Base-by-base conservation (phyloP, 164 flowering plant species). In the Liriodendron chinense region DNA sequence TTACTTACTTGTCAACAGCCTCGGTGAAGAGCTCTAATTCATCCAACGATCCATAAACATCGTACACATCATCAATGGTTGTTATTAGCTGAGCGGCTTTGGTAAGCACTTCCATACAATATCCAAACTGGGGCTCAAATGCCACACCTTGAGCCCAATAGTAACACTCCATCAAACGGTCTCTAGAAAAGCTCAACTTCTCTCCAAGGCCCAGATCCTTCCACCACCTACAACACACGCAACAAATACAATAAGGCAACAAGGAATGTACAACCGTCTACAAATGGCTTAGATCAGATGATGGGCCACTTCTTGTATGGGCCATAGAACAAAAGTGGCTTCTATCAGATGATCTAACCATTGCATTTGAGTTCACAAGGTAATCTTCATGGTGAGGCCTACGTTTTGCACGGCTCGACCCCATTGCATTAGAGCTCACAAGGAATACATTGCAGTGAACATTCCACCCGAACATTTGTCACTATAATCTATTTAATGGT, bases 51-150 rank as follows among this genome's bases (percentile, higher is more conserved):
- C 85, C 90, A 77, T 81, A 85, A 63, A 85, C 80, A 78, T 88
- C 90, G 61, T 82, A 85, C 1, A 85, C 66, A 71, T 85, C 86
- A 77, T 86, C 91, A 2, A 88, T 73, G 49, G 72, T 64, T 12
- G 87, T 75, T 10, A 86, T 70, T 0, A 88, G 47, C 0, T 75
- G 1, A 3, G 57, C 2, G 9, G 76, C 78, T 76, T 86, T 85
- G 3, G 85, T 76, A 9, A 83, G 9, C 12, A 14, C 78, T 77
- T 65, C 71, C 2, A 88, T 81, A 13, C 77, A 78, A 2, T 47
- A 7, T 0, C 82, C 71, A 49, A 48, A 59, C 67, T 82, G 78
- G 49, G 87, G 90, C 26, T 84, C 80, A 48, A n/a, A 70, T 0
- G 57, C 73, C 70, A 80, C 72, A 50, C 86, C 88, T 5, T 74